Percentiles rank a stretch among this genome's conserved stretches.
Evolutionary conservation across 805 yeast genomes (phyloP).

Genomic region (Saccharomycopsis capsularis): DNA sequence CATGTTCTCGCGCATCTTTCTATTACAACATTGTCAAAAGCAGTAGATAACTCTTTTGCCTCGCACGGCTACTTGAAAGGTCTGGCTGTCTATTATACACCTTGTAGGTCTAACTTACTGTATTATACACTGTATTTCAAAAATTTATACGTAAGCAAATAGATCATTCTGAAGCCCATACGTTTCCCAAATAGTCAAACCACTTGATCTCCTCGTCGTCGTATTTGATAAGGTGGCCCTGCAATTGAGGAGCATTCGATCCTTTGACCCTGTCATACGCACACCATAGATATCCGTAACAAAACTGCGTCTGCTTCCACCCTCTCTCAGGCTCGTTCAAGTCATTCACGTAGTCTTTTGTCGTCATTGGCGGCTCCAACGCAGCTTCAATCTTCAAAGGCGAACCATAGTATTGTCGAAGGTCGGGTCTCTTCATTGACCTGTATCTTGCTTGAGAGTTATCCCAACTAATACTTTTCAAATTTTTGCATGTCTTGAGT

Average conservation of each 20-base stretch:
- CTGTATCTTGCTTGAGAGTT: conserved; percentile 26
- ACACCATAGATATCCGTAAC: conserved; percentile 50
- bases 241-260: conserved; percentile 1
- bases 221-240: conserved; percentile 3
- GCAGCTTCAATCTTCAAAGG: conserved; percentile 40
- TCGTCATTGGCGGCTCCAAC: conserved; percentile 46
- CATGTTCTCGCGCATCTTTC: too few relatives aligned
- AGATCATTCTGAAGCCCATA: conserved; percentile 2
- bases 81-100: too few relatives aligned
- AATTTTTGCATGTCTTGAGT: conserved; percentile 39
- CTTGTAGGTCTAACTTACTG: too few relatives aligned
- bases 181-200: conserved; percentile 12
- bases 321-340: conserved; percentile 31
- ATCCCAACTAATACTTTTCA: conserved; percentile 34
- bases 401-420: conserved; percentile 30
- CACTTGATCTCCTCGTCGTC: conserved; percentile 3
- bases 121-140: too few relatives aligned
- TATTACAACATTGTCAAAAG: too few relatives aligned
- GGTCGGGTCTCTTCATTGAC: conserved; percentile 22
- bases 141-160: background rate
- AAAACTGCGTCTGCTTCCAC: conserved; percentile 43
- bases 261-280: conserved; percentile 47
- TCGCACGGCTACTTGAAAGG: too few relatives aligned
- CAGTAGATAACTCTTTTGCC: too few relatives aligned
- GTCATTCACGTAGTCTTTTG: conserved; percentile 29